These are phyloP conservation scores for Neonectria sp. DNA, from an alignment of 2,329 filamentous ascomycete genomes.

Conservation along the genomic window DNA sequence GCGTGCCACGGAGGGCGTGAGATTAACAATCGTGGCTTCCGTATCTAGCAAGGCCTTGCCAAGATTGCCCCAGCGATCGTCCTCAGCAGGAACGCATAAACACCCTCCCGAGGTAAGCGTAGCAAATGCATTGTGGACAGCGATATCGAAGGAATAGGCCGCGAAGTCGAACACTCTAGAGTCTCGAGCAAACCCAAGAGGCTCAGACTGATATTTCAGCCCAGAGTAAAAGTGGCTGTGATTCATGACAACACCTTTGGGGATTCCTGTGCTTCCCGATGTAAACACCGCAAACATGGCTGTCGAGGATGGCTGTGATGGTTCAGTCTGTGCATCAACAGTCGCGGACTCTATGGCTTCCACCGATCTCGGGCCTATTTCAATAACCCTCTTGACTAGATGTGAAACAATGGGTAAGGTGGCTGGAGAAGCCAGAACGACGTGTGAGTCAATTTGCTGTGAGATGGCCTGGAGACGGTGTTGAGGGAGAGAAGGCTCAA, in stretches of 20 bases:
- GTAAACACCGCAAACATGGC: too few relatives aligned
- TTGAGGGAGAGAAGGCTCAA: conserved; percentile 35
- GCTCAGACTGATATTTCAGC: conserved; percentile 4
- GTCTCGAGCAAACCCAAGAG: neutral
- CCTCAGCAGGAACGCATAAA: conserved; percentile 57
- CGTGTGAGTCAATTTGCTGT: neutral
- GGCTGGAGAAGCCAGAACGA: neutral
- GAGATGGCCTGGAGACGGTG: neutral
- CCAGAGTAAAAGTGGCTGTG: conserved; percentile 25
- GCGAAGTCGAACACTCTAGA: conserved; percentile 43
- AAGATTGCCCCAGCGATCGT: conserved; percentile 44
- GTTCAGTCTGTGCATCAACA: too few relatives aligned
- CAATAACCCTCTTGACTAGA: too few relatives aligned
- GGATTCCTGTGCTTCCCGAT: too few relatives aligned
- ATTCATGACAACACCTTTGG: conserved; percentile 51
- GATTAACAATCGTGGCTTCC: too few relatives aligned
- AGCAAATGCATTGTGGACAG: conserved; percentile 54
- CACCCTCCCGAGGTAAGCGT: conserved; percentile 56
- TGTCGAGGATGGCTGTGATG: too few relatives aligned
- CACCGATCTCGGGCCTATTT: too few relatives aligned
- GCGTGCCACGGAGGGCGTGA: too few relatives aligned
- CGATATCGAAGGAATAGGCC: conserved; percentile 57
- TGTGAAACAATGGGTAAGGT: too few relatives aligned
- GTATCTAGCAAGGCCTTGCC: too few relatives aligned
- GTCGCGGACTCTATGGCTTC: too few relatives aligned